Evolutionary conservation across 108 stramenopile species (phyloP).

Genomic region (Cyclotella baltica): DNA sequence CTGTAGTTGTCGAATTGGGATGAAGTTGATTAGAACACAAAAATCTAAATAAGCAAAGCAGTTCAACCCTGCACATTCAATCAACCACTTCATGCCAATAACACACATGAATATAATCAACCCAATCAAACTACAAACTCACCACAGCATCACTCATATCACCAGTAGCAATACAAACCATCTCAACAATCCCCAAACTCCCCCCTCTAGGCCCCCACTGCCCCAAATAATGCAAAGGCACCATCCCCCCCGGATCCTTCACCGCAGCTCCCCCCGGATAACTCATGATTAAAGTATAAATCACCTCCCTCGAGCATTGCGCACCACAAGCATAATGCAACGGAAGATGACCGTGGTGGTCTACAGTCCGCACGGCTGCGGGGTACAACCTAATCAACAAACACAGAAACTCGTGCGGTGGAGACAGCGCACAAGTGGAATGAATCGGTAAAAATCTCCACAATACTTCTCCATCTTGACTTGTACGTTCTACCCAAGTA

Average conservation of each 20-base stretch:
- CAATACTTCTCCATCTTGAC: conserved; percentile 55
- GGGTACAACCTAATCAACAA: conserved; percentile 72
- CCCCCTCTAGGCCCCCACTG: conserved; percentile 72
- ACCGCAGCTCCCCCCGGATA: conserved; percentile 70
- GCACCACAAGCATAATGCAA: conserved; percentile 89
- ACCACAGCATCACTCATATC: conserved; percentile 41
- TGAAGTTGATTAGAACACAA: too few relatives aligned
- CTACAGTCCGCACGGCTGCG: conserved; percentile 67
- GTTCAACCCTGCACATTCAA: not conserved
- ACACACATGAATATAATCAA: too few relatives aligned
- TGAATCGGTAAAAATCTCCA: conserved; percentile 89
- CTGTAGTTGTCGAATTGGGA: not conserved
- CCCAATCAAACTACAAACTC: too few relatives aligned
- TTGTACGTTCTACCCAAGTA: conserved; percentile 83
- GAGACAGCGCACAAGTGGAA: conserved; percentile 78
- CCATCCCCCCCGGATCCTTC: conserved; percentile 82
- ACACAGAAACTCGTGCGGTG: conserved; percentile 66
- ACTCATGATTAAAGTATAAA: conserved; percentile 69
- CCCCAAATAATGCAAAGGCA: conserved; percentile 84
- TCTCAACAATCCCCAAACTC: conserved; percentile 67
- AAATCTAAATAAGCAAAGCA: too few relatives aligned
- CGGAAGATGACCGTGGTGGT: conserved; percentile 86
- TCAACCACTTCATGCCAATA: too few relatives aligned
- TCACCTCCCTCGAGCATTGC: conserved; percentile 70
- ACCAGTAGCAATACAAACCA: conserved; percentile 80